phyloP scores from a whole-genome alignment of 768 basidiomycete genomes.

The Leccinum variicolor region DNA sequence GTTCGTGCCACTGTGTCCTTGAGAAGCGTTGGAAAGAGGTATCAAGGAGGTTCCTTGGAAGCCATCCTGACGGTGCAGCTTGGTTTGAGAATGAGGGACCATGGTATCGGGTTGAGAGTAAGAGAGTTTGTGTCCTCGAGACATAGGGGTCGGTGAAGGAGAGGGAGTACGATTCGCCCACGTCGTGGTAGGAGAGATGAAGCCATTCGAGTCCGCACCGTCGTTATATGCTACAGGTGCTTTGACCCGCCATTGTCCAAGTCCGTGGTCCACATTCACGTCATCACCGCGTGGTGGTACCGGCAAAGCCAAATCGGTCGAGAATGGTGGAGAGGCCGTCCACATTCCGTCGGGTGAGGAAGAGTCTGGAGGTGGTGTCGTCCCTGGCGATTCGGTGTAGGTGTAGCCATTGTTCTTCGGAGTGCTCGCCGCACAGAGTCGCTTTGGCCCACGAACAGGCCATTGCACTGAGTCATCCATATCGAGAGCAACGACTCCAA shows the following conservation, averaged over 20 bases:
- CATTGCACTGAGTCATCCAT: background rate
- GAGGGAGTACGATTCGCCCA: background rate
- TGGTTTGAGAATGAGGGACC: background rate
- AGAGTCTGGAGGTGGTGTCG: conserved; percentile 18
- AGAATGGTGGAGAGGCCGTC: background rate
- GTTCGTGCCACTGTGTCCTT: background rate
- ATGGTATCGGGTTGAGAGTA: background rate
- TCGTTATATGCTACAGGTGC: background rate
- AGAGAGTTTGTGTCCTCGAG: background rate
- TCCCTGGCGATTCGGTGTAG: background rate
- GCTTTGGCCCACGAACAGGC: background rate
- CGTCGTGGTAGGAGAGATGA: background rate
- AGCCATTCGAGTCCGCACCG: background rate
- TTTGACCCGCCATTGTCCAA: background rate
- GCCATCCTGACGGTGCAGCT: background rate
- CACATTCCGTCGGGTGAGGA: conserved; percentile 16
- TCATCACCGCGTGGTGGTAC: background rate
- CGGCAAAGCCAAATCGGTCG: background rate
- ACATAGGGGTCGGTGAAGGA: background rate
- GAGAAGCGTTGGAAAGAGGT: background rate
- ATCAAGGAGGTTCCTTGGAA: background rate
- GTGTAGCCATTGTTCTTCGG: conserved; percentile 5
- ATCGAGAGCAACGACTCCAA: background rate
- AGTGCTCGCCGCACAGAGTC: background rate
- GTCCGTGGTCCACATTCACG: conserved; percentile 2